Conservation (phyloP, 352 stramenopile species). For the Pythium dissotocum region DNA sequence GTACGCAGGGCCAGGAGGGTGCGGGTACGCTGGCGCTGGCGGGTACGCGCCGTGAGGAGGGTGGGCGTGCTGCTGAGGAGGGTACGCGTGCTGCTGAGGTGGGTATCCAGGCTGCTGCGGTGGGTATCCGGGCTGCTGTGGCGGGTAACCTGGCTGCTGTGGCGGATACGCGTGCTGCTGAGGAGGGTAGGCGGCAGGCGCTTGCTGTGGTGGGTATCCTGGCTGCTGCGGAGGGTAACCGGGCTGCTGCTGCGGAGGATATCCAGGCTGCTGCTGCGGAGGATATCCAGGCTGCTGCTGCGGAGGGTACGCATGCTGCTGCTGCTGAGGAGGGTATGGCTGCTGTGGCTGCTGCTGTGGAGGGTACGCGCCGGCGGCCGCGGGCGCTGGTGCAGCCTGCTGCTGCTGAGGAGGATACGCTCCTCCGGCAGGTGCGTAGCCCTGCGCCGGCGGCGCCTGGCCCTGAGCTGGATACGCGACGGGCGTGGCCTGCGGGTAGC, state of each 20-base stretch:
- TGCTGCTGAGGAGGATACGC: conserved; percentile 12
- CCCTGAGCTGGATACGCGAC: background rate
- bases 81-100: conserved; percentile 24
- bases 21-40: conserved; percentile 21
- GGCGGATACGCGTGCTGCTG: conserved; percentile 28
- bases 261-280: conserved; percentile 3
- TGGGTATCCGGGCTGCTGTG: conserved; percentile 19
- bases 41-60: conserved; percentile 24
- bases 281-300: conserved; percentile 1
- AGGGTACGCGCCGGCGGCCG: conserved; percentile 12
- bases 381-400: conserved; percentile 1
- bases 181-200: conserved; percentile 17
- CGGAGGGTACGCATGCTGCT: conserved; percentile 22
- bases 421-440: conserved; percentile 4
- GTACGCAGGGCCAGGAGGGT: conserved; percentile 30
- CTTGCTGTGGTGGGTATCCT: conserved; percentile 13
- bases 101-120: conserved; percentile 13
- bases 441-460: conserved; percentile 14
- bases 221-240: conserved; percentile 33
- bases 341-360: conserved; percentile 23
- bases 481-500: conserved; percentile 13
- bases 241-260: conserved; percentile 7
- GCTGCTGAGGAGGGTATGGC: conserved; percentile 23
- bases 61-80: conserved; percentile 14
- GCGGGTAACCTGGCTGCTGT: conserved; percentile 23